These are phyloP conservation scores for Alternaria burnsii DNA, from an alignment of 2,329 filamentous ascomycete species.

Conservation along the genomic window DNA sequence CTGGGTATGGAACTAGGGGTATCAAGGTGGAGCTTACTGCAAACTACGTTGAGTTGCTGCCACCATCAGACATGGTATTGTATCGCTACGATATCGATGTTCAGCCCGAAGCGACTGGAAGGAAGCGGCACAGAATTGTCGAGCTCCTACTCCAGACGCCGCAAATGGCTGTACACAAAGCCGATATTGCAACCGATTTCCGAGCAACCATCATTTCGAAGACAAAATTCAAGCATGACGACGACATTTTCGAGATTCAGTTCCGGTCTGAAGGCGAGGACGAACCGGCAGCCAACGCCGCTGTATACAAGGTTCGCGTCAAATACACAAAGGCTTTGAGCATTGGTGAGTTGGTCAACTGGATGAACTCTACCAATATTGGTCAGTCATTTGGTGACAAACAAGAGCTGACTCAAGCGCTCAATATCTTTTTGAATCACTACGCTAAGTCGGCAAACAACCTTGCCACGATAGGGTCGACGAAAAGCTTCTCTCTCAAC, in stretches of 20 bases:
- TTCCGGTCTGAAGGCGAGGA: slow-evolving; percentile 35
- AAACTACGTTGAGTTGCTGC: slow-evolving; percentile 32
- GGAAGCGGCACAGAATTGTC: slow-evolving; percentile 24
- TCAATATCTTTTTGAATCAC: slow-evolving; percentile 67
- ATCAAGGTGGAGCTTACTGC: slow-evolving; percentile 24
- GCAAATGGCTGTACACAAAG: slow-evolving; percentile 13
- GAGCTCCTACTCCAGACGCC: slow-evolving; percentile 26
- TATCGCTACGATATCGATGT: slow-evolving; percentile 24
- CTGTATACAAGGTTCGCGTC: slow-evolving; percentile 25
- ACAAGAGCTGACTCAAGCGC: slow-evolving; percentile 60
- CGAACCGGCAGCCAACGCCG: slow-evolving; percentile 15
- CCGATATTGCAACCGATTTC: slow-evolving; percentile 34
- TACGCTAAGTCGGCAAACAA: slow-evolving; percentile 52
- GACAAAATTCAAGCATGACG: slow-evolving; percentile 23
- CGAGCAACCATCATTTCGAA: slow-evolving; percentile 32
- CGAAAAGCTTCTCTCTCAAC: slow-evolving; percentile 54
- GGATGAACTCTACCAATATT: slow-evolving; percentile 54
- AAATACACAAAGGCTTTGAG: slow-evolving; percentile 25
- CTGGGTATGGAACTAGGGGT: slow-evolving; percentile 28
- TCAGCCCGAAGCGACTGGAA: slow-evolving; percentile 19
- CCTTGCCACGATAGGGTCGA: slow-evolving; percentile 59
- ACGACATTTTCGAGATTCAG: slow-evolving; percentile 21
- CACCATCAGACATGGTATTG: slow-evolving; percentile 21
- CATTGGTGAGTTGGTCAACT: slow-evolving; percentile 54
- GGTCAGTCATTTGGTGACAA: slow-evolving; percentile 52